Base-by-base conservation (phyloP, 2,329 filamentous ascomycete species). In the Pseudocercospora ulei region DNA sequence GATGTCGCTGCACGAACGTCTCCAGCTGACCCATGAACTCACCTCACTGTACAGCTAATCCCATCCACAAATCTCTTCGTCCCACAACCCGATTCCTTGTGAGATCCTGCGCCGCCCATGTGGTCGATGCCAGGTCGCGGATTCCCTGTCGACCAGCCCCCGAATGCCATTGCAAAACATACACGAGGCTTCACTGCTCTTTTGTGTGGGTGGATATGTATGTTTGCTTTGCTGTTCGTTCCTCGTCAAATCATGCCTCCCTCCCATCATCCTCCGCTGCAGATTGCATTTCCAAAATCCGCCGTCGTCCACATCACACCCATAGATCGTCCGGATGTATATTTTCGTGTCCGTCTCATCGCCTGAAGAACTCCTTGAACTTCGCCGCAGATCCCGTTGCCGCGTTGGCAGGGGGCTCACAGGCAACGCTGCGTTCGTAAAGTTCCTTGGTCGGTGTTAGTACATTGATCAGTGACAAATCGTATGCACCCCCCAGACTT, bases 341-440 rank as follows among this genome's bases (percentile, higher is more conserved):
- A 13, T 33, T 22, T 8, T 11, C n/a, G n/a, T n/a, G n/a, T 33
- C 19, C 30, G 4, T 33, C 30, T 61, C 59, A 65, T 60, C 65
- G 62, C 55, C 66, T 62, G 52, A 68, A 67, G 60, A 66, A 67
- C 46, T 63, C 48, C 46, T 48, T 63, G 40, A 68, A 62, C 40
- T 62, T 62, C 51, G 50, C 60, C 55, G 45, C 50, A 12, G 53
- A 38, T 9, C 46, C 52, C 6, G 28, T 39, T 16, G 47, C 50
- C n/a, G 46, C 55, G 20, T 44, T 51, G 16, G 69, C 64, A 17
- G 61, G 53, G 13, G 65, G 62, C 48, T 68, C 65, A 38, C 75
- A 61, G 39, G 71, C 66, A 39, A 70, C 63, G 52, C 73, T 77
- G 46, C 73, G 71, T 29, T 71, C 68, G 56, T 74, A 76, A 22